Evolutionary conservation across 2,329 filamentous ascomycete genomes (phyloP), one percentile per base, ranked within the genome.

Genomic region (Phoma sp.): DNA sequence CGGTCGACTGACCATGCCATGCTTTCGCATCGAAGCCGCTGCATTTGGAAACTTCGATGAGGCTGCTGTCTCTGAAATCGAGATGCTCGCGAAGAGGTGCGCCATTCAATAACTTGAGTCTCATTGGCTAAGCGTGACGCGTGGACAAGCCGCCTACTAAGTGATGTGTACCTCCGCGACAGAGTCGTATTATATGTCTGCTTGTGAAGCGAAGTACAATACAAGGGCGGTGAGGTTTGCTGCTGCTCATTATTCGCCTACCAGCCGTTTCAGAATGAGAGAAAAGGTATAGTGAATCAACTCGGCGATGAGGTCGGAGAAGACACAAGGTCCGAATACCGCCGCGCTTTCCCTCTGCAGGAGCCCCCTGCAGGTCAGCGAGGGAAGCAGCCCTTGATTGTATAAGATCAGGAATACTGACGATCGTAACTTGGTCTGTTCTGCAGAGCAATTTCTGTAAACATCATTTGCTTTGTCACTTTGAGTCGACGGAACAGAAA

Each of bases 11-110:
- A 22, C 7, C 25, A 6, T 43, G 12, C 12, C 4, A 19, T 9
- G n/a, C 2, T 25, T 25, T 21, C n/a, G 68, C 57, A 40, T 73
- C 64, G 40, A 78, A 70, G 1, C 73, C 72, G 10, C 74, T 64
- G 61, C 84, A 84, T 12, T 70, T 68, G 7, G 79, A 68, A n/a
- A 84, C 71, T 38, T 79, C 67, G 17, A 86, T 74, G 35, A 91
- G 78, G n/a, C 70, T 64, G 1, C 74, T 63, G 12, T 82, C 70
- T 40, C 80, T 71, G 84, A 87, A 90, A 36, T 81, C 73, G 21
- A 91, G 77, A 22, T 77, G 74, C 9, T 74, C 74, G 27, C 76
- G 69, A 31, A 81, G 74, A 2, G 89, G 89, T n/a, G 88, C 86
- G 22, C 88, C 88, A 49, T 82, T 80, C 51, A 87, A 74, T 57